Percentiles rank a stretch among this genome's conserved stretches.
These are phyloP conservation scores for Phaeosphaeriaceae sp. DNA, from an alignment of 2,329 filamentous ascomycete genomes.

Conservation along the genomic window DNA sequence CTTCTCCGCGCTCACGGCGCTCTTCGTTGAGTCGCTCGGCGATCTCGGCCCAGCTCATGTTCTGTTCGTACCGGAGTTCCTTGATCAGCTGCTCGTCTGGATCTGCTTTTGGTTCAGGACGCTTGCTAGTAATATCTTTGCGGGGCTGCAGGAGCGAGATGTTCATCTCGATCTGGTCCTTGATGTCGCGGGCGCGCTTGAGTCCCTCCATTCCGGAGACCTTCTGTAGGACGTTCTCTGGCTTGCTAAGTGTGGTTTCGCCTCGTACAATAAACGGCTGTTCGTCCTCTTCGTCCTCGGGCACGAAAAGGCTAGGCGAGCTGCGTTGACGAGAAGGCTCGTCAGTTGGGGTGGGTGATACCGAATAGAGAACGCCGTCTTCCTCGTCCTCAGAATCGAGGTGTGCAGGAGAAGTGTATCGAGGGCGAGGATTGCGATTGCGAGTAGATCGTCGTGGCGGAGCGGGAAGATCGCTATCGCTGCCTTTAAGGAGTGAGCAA, in stretches of 20 bases:
- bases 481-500: not conserved
- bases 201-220: constrained; percentile 14
- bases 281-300: constrained; percentile 8
- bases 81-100: constrained; percentile 45
- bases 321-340: not conserved
- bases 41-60: constrained; percentile 38
- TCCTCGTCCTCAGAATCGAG: not conserved
- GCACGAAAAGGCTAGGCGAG: constrained; percentile 13
- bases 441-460: not conserved
- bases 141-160: constrained; percentile 17
- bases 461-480: not conserved
- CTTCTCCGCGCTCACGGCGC: constrained; percentile 21
- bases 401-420: not conserved
- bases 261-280: not conserved
- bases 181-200: constrained; percentile 27
- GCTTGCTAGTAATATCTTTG: not conserved
- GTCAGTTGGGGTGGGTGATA: not conserved
- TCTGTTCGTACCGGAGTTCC: constrained; percentile 32
- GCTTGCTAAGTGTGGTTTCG: not conserved
- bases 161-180: constrained; percentile 17
- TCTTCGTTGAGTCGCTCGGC: constrained; percentile 32
- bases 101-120: constrained; percentile 22
- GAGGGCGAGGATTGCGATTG: too few relatives aligned
- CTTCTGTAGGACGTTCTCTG: not conserved
- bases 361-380: not conserved